Base-by-base conservation (phyloP, 179 eudicot species). In the Drosera spatulata region DNA sequence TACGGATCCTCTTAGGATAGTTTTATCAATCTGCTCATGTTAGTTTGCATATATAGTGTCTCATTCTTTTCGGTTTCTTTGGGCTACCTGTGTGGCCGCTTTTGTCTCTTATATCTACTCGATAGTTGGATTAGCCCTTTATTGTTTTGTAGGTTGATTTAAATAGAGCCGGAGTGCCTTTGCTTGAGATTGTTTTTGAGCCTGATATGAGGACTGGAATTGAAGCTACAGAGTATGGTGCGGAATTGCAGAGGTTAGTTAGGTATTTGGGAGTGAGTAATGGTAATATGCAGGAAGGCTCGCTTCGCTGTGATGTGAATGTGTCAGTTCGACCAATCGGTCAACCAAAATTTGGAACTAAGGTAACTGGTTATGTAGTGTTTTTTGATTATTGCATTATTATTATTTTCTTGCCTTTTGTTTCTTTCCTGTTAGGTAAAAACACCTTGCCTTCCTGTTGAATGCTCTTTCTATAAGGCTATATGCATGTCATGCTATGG, bases 261-360 rank as follows among this genome's bases (percentile, higher is more conserved):
- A 65, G 97, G 69, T 91, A 85, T 73, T 77, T 91, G 71, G 97
- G 95, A 66, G 86, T 91, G 61, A 75, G 95, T 70, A 91, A 91
- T 73, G 97, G 97, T 49, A 91, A 91, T 74, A 91, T 88, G 96
- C 96, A 88, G 73, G 97, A 88, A 78, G 97, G 97, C 46, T 91
- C 97, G 44, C 84, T 91, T 62, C 97, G 96, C 65, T 83, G 96
- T 79, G 97, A 87, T 72, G 95, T 90, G 71, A 90, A 90, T 61
- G 80, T 87, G 63, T 91, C 97, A 6, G 61, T 91, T 62, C 86
- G 97, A 14, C 90, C 96, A 13, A 71, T 76, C 62, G 96, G 96
- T 55, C 96, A 91, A 70, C 56, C 62, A 22, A 84, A 91, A 69
- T 91, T 91, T 77, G 96, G 97, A 45, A 91, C 96, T 60, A 91